Base-by-base conservation (phyloP, 768 basidiomycete genomes). In the Boletus huronensis region DNA sequence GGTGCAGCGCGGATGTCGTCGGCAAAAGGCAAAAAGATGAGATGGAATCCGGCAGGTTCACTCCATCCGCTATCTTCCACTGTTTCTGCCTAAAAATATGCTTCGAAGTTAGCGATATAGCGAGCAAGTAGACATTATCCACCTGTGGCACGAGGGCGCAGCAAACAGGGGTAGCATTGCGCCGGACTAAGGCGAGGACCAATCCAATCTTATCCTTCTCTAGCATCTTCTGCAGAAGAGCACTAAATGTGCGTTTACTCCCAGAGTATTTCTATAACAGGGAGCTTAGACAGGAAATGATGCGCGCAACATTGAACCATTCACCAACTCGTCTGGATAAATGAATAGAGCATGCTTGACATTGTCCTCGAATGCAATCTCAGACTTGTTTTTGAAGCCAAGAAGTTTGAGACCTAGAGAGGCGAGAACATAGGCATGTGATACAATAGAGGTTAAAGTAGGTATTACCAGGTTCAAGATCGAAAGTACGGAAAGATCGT, bases 21-120 rank as follows among this genome's bases (percentile, higher is more conserved):
- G 5, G 90, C 88, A 67, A 90, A 99, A 0, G 96, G 95, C n/a
- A 98, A 69, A 16, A 88, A 88, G 54, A 98, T 87, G 48, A 98
- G 76, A 70, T 98, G 94, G 64, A 98, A 89, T 6, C 97, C 97
- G 2, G 90, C 84, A 32, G 97, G 92, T 39, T 89, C 85, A 48
- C 82, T 84, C 77, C 84, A 88, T 7, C 90, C 91, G 10, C 78
- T 80, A 31, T 85, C 82, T 62, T 87, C 84, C 32, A 73, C 60
- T 44, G 79, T 80, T 68, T 97, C 93, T 53, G 80, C 85, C 85
- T 94, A 58, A 16, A 13, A 53, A 42, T 21, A 29, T 17, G 8
- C 56, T 47, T 26, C 8, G 1, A 47, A 9, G 39, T 60, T 3
- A 54, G 40, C 13, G 9, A 28, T 13, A 25, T 43, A 26, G 9